phyloP scores from a whole-genome alignment of 2,329 filamentous ascomycete genomes.

The Microsporum canis region DNA sequence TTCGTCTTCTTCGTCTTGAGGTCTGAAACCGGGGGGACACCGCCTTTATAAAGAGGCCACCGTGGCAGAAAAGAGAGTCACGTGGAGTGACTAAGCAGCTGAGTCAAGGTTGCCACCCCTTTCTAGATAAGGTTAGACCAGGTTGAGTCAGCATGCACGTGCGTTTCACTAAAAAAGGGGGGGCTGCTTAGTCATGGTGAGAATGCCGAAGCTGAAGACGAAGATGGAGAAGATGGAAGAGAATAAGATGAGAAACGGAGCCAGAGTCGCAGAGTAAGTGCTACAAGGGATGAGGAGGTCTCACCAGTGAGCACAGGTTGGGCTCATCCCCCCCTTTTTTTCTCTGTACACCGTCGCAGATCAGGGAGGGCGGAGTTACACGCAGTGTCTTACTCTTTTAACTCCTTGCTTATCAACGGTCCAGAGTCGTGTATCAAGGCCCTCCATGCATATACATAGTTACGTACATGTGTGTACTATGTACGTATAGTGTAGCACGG shows the following conservation, averaged over 20 bases:
- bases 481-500: too few species aligned
- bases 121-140: not conserved
- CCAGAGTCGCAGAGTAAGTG: too few species aligned
- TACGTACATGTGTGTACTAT: not conserved
- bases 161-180: not conserved
- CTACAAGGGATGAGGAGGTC: too few species aligned
- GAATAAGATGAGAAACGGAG: not conserved
- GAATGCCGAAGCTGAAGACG: not conserved
- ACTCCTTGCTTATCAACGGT: not conserved
- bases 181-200: not conserved
- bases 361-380: not conserved
- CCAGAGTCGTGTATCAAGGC: not conserved
- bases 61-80: not conserved
- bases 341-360: not conserved
- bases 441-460: not conserved
- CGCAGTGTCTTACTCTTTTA: not conserved
- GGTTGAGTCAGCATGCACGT: not conserved
- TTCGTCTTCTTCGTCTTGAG: not conserved
- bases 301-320: not conserved
- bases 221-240: not conserved
- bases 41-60: not conserved
- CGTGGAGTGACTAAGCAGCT: not conserved
- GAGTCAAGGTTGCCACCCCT: not conserved
- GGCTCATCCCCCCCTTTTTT: too few species aligned
- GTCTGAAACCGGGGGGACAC: not conserved